Base-by-base conservation (phyloP, 495 filamentous ascomycete species). In the Massariosphaeria phaeospora region DNA sequence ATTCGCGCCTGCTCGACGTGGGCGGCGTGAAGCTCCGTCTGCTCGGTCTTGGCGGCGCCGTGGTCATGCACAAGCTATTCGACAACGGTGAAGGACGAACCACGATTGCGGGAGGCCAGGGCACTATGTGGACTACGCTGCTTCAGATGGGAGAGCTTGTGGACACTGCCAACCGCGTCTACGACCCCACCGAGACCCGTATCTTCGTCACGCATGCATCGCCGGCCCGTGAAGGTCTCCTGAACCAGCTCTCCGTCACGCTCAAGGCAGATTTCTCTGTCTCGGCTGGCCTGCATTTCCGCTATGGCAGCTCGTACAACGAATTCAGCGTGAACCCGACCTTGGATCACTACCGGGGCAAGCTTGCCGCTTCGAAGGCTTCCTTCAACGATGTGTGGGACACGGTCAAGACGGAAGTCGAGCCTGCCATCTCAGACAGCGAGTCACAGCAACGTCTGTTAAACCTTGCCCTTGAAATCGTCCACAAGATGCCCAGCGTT, bases 361-460 rank as follows among this genome's bases (percentile, higher is more conserved):
- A 97, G 80, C 88, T 99, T 34, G 91, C 94, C n/a, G 93, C 93
- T 7, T 97, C 93, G 21, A 97, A 96, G 72, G 91, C 94, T 1
- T 96, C 91, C 0, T 99, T 99, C 73, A 95, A 91, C 69, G 94
- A 99, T 72, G 94, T 99, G 6, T 99, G 94, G 94, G 94, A 99
- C 71, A 99, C 94, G 13, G 94, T 99, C 52, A 93, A 93, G 69
- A 74, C 80, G 20, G 94, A 99, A 67, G 94, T 99, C 4, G 85
- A 95, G 70, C 85, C 91, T 8, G 93, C 91, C 3, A 93, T 99
- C 53, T 78, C 83, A 25, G 84, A 93, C 64, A 96, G 95, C 66
- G 88, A 95, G 55, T 84, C 88, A 0, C 94, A 99, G 68, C 86
- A 95, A 68, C 88, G 83, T 21, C 77, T 97, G 2, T 75, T 99